Conservation (phyloP, 2,329 filamentous ascomycete species). For the Pseudocercospora crystallina region DNA sequence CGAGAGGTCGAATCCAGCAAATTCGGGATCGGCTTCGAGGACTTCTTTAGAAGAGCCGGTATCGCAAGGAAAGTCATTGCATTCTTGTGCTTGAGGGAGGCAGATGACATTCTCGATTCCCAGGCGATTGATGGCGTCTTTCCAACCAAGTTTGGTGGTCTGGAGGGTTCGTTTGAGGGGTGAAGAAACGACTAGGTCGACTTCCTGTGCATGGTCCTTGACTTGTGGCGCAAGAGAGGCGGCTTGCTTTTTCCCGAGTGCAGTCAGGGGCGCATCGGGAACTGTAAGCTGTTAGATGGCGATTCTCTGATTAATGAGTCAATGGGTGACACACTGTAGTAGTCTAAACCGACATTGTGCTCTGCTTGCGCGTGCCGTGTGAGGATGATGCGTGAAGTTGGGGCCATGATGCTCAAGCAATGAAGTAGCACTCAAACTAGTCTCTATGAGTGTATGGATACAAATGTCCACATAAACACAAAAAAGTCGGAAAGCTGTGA, state of each 20-base stretch:
- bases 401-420: conserved; percentile 28
- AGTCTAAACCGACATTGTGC: conserved; percentile 36
- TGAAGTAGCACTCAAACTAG: background rate
- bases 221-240: conserved; percentile 31
- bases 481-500: too few species aligned
- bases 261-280: conserved; percentile 34
- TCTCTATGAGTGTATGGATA: background rate
- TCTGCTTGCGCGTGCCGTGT: conserved; percentile 36
- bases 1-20: conserved; percentile 31
- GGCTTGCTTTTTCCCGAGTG: conserved; percentile 36
- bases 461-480: too few species aligned
- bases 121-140: conserved; percentile 28
- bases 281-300: conserved; percentile 19
- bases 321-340: conserved; percentile 26
- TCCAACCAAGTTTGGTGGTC: conserved; percentile 34
- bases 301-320: background rate
- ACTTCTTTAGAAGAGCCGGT: conserved; percentile 28
- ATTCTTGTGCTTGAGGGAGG: conserved; percentile 35
- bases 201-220: conserved; percentile 24
- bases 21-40: conserved; percentile 29
- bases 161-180: conserved; percentile 35
- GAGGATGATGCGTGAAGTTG: conserved; percentile 34
- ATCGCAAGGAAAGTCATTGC: conserved; percentile 35
- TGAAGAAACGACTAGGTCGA: conserved; percentile 32
- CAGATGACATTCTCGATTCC: conserved; percentile 31